These are phyloP conservation scores for Monilinia polystroma DNA, from an alignment of 2,329 filamentous ascomycete genomes.

Conservation along the genomic window DNA sequence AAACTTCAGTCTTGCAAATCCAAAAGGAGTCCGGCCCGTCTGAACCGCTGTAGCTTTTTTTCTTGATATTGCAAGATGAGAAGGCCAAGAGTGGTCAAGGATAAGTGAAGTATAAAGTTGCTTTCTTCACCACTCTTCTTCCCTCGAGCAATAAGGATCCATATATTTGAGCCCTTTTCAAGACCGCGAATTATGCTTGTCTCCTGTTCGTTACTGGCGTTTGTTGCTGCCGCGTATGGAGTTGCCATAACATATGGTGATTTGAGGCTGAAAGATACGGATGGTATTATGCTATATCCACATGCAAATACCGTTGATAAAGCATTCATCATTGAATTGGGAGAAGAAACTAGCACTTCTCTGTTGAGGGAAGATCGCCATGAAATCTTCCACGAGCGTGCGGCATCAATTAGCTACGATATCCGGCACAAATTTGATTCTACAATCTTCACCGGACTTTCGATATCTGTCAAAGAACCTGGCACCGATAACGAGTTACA, in stretches of 20 bases:
- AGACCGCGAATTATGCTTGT: background rate
- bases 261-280: background rate
- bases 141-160: accelerated
- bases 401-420: constrained; percentile 14
- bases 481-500: constrained; percentile 6
- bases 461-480: constrained; percentile 7
- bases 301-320: constrained; percentile 5
- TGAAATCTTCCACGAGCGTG: constrained; percentile 15
- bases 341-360: background rate
- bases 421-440: constrained; percentile 23
- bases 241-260: background rate
- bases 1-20: background rate
- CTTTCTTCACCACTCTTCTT: background rate
- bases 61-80: background rate
- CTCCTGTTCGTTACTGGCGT: background rate
- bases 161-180: background rate
- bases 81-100: background rate
- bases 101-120: background rate
- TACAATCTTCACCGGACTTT: constrained; percentile 15
- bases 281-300: background rate
- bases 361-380: background rate
- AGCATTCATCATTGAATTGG: constrained; percentile 19
- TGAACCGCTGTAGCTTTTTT: background rate
- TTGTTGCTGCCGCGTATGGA: background rate
- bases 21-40: background rate